Conservation (phyloP, 1,139 yeast species). For the Yamadazyma atmosphaerica region DNA sequence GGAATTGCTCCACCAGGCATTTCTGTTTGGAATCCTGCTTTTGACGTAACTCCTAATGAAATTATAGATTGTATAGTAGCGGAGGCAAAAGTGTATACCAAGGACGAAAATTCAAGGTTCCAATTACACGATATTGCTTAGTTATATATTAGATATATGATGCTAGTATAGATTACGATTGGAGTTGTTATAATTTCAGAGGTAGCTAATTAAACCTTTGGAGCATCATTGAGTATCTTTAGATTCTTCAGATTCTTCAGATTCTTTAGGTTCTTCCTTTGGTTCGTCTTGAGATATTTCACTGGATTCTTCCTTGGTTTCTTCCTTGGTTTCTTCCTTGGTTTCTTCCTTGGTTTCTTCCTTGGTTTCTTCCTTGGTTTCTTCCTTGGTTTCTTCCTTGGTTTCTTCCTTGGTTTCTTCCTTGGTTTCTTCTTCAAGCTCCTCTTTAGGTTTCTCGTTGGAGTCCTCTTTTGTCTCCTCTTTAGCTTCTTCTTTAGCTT, state of each 20-base stretch:
- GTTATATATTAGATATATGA: background rate
- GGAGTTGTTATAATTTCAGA: no score
- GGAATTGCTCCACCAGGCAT: slow-evolving; percentile 86
- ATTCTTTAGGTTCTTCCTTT: slow-evolving; percentile 7
- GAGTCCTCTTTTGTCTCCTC: slow-evolving; percentile 11
- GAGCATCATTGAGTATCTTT: no score
- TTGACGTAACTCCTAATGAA: slow-evolving; percentile 86
- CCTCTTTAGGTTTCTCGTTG: slow-evolving; percentile 9
- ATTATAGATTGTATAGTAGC: slow-evolving; percentile 88
- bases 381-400: slow-evolving; percentile 11
- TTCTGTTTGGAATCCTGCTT: slow-evolving; percentile 93
- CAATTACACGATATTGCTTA: slow-evolving; percentile 3
- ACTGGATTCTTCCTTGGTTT: slow-evolving; percentile 12
- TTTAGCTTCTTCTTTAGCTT: slow-evolving; percentile 10
- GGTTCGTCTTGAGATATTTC: slow-evolving; percentile 8
- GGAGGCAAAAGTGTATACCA: slow-evolving; percentile 59
- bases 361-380: slow-evolving; percentile 11
- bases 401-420: slow-evolving; percentile 4
- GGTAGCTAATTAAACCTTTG: no score
- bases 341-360: slow-evolving; percentile 12
- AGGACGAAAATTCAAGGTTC: slow-evolving; percentile 38
- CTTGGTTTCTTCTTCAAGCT: slow-evolving; percentile 9
- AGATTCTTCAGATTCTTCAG: slow-evolving; percentile 9
- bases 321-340: slow-evolving; percentile 11
- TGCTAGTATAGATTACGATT: no score